Conservation (phyloP, 2,329 filamentous ascomycete genomes). For the Pseudocercospora fuligena region DNA sequence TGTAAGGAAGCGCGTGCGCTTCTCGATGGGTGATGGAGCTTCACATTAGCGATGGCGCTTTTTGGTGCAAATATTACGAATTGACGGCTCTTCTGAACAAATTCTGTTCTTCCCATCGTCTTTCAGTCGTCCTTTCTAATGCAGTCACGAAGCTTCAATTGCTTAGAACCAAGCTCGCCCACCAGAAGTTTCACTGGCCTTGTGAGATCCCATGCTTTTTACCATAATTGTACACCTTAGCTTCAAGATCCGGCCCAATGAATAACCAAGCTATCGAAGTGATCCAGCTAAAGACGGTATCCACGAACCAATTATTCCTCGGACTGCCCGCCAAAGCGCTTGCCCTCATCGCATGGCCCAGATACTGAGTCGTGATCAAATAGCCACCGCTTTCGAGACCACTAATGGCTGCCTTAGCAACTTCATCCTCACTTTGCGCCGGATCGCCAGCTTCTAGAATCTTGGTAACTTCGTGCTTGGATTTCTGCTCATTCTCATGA, state of each 20-base stretch:
- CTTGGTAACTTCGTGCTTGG: constrained; percentile 80
- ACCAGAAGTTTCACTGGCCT: constrained; percentile 49
- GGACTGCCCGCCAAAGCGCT: constrained; percentile 57
- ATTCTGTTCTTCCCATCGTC: not conserved
- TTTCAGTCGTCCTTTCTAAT: not conserved
- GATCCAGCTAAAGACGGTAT: constrained; percentile 61
- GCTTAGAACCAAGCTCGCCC: not conserved
- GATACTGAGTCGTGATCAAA: constrained; percentile 73
- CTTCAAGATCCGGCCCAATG: constrained; percentile 61
- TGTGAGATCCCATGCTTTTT: constrained; percentile 54
- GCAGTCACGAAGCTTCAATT: not conserved
- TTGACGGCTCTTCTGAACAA: not conserved
- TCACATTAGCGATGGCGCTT: constrained; percentile 5
- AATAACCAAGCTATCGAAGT: constrained; percentile 60
- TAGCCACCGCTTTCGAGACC: constrained; percentile 82
- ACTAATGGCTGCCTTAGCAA: constrained; percentile 70
- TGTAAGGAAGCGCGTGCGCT: constrained; percentile 3
- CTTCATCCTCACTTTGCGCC: constrained; percentile 75
- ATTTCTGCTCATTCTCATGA: constrained; percentile 72
- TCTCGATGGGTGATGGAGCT: not conserved
- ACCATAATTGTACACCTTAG: constrained; percentile 62
- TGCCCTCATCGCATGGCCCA: constrained; percentile 75
- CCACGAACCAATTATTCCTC: constrained; percentile 58
- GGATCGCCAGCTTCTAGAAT: constrained; percentile 83
- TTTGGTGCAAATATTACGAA: not conserved